Conservation (phyloP, 768 basidiomycete genomes). For the Mycena rebaudengoi region DNA sequence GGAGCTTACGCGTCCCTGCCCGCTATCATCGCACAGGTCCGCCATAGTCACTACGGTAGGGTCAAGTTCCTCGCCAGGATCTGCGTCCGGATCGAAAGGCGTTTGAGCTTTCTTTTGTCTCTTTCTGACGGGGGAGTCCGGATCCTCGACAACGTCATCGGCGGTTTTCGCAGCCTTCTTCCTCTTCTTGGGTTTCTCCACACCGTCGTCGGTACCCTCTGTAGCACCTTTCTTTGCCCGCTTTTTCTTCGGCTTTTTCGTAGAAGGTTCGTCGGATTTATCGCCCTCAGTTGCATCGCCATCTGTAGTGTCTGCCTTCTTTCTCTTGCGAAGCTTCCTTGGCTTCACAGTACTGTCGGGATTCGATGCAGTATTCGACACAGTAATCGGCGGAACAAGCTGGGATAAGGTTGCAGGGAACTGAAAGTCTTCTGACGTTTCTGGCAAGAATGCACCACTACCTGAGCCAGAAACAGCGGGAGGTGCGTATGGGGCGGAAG, state of each 20-base stretch:
- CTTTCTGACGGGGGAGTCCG: slow-evolving; percentile 1
- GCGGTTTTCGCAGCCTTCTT: not conserved
- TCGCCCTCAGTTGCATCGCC: not conserved
- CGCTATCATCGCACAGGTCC: slow-evolving; percentile 77
- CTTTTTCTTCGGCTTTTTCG: slow-evolving; percentile 4
- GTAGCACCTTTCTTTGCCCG: not conserved
- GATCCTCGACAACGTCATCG: slow-evolving; percentile 1
- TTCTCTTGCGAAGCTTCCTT: slow-evolving; percentile 19
- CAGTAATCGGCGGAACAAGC: slow-evolving; percentile 6
- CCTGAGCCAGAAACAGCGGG: slow-evolving; percentile 9
- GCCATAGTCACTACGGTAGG: slow-evolving; percentile 90
- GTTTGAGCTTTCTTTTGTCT: slow-evolving; percentile 53
- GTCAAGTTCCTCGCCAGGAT: slow-evolving; percentile 81
- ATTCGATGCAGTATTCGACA: slow-evolving; percentile 3
- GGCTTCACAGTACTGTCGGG: not conserved
- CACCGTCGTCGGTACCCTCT: not conserved
- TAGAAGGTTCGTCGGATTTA: not conserved
- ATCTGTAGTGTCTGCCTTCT: slow-evolving; percentile 4
- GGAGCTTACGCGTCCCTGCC: slow-evolving; percentile 80
- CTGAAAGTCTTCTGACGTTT: not conserved
- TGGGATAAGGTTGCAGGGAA: slow-evolving; percentile 18
- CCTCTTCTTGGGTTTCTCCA: slow-evolving; percentile 10
- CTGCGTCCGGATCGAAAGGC: slow-evolving; percentile 63
- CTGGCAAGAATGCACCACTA: not conserved
- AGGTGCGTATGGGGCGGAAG: not conserved